Conservation (phyloP, 2,329 filamentous ascomycete species). For the Cucurbitaria berberidis region DNA sequence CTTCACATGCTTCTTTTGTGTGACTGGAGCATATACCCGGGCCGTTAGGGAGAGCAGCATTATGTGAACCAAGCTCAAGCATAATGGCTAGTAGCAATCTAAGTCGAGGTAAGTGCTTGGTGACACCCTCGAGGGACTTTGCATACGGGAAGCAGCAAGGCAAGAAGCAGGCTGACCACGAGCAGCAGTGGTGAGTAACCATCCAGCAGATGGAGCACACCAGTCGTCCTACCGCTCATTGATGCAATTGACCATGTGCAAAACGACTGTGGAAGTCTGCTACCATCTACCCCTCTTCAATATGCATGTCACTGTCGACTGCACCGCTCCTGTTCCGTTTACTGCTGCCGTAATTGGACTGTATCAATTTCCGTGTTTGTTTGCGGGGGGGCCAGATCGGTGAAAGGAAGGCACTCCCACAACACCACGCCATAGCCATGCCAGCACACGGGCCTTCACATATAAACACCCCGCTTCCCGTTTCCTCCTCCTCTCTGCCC, state of each 20-base stretch:
- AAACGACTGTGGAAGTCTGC: background rate
- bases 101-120: conserved; percentile 5
- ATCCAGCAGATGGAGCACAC: background rate
- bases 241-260: background rate
- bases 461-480: conserved; percentile 16
- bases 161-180: background rate
- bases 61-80: conserved; percentile 4
- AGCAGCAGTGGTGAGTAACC: background rate
- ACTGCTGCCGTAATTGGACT: conserved; percentile 2
- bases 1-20: conserved; percentile 7
- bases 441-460: conserved; percentile 7
- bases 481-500: conserved; percentile 7
- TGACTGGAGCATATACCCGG: background rate
- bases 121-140: conserved; percentile 9
- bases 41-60: background rate
- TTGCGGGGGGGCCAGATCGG: conserved; percentile 14
- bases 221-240: background rate
- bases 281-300: background rate
- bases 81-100: background rate
- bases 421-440: conserved; percentile 14
- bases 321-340: background rate
- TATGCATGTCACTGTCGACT: background rate
- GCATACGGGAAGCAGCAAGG: conserved; percentile 3
- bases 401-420: conserved; percentile 17
- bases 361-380: conserved; percentile 12